A percentile compares a stretch with the other conserved stretches of the same genome.
These are phyloP conservation scores for Melastoma malabathricum DNA, from an alignment of 345 rosid genomes.

Conservation along the genomic window DNA sequence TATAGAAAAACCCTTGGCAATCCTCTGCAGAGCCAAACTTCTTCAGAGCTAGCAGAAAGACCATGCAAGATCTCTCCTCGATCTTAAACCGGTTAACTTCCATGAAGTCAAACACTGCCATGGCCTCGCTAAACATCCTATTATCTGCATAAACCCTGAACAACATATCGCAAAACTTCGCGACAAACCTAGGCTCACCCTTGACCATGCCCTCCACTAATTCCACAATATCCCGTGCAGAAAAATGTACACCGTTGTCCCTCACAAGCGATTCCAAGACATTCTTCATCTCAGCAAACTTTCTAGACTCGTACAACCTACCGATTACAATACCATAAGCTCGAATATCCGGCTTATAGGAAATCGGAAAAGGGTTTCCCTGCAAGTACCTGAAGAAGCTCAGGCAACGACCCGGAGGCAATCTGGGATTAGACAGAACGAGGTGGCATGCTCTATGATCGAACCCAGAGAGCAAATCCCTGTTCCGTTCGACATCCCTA, in stretches of 20 bases:
- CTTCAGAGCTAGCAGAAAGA: conserved; percentile 51
- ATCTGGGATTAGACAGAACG: conserved; percentile 36
- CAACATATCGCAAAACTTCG: conserved; percentile 41
- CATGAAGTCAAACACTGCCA: conserved; percentile 48
- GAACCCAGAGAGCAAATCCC: conserved; percentile 32
- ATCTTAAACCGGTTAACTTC: conserved; percentile 27
- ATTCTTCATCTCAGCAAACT: conserved; percentile 34
- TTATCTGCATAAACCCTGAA: conserved; percentile 62
- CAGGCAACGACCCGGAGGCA: conserved; percentile 40
- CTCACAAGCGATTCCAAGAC: conserved; percentile 24
- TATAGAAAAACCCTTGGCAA: conserved; percentile 36
- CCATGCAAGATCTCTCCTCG: conserved; percentile 69
- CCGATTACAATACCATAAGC: conserved; percentile 30
- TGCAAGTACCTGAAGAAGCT: conserved; percentile 42
- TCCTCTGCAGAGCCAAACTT: conserved; percentile 26
- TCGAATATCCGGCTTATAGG: conserved; percentile 32
- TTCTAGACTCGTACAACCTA: conserved; percentile 33
- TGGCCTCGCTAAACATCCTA: conserved; percentile 42
- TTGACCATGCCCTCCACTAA: conserved; percentile 13
- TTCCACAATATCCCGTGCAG: conserved; percentile 24
- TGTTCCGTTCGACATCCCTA: conserved; percentile 21
- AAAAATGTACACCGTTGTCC: conserved; percentile 22
- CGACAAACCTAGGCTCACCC: conserved; percentile 21
- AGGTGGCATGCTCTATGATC: conserved; percentile 29
- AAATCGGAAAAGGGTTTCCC: conserved; percentile 15